Evolutionary conservation across 163 green algal species (phyloP), one percentile per base, ranked within the genome.

Genomic region (Scenedesmus sp.): DNA sequence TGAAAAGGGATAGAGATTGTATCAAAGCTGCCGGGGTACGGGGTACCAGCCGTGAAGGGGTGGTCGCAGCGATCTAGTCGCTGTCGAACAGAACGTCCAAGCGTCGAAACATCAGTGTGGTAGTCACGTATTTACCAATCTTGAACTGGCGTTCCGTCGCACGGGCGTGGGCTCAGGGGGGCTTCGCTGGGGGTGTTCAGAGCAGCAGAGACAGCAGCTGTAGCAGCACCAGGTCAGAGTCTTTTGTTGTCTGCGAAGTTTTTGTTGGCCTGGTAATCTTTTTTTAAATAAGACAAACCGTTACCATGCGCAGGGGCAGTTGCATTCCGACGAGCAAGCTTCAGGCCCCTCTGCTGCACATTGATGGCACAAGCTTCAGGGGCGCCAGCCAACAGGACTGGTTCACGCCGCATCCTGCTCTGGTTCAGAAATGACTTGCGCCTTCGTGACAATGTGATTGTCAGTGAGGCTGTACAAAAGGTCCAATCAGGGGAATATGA

Each of bases 391-490:
- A 40, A 40, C 65, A 76, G 65, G 4, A 76, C 3, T 76, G 65
- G 65, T 37, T 4, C 72, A 51, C 81, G 86, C 30, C 89, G 92
- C 33, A 56, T 94, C 3, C 70, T 96, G n/a, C 73, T 95, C 20
- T 96, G 94, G 94, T 95, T 96, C 33, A 80, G 94, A 1, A 96
- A 97, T 73, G 96, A 98, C 89, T 90, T 98, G 33, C 94, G 96
- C 0, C 81, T 98, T 78, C 88, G 94, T 43, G 96, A 98, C 92
- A 97, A 98, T 73, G 92, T 90, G n/a, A 94, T 93, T 0, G 91
- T 98, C 1, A 46, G 94, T 40, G 85, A 93, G 35, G 96, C 96
- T 16, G 91, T 87, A 18, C 56, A 92, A n/a, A 93, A 89, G 53
- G 40, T 94, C 10, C 93, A 93, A 49, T 33, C 73, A 0, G 82